Conservation (phyloP, 768 basidiomycete species). For the Tephrocybe sp. region DNA sequence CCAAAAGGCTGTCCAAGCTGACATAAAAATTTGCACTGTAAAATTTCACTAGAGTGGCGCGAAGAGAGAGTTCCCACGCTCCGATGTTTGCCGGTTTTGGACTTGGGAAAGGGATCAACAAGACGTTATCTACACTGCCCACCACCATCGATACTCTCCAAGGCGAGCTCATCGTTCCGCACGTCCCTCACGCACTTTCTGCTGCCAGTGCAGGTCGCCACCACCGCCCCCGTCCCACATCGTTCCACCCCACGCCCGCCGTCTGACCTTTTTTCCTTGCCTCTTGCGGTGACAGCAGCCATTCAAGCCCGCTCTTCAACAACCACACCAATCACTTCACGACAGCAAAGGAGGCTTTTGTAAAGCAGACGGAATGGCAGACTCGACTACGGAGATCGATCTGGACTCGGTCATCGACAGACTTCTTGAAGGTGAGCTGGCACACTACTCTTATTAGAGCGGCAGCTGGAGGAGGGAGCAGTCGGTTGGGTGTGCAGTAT, state of each 20-base stretch:
- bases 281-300: constrained; percentile 13
- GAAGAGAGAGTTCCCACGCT: constrained; percentile 37
- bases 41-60: constrained; percentile 18
- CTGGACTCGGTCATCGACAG: constrained; percentile 99
- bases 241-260: background rate
- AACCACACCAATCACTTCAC: constrained; percentile 9
- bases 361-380: constrained; percentile 56
- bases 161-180: constrained; percentile 13
- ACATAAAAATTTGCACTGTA: constrained; percentile 1
- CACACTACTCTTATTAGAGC: constrained; percentile 10
- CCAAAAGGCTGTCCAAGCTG: background rate
- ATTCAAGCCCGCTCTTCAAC: background rate
- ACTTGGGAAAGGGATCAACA: constrained; percentile 27
- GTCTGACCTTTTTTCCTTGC: constrained; percentile 15
- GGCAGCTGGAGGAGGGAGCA: background rate
- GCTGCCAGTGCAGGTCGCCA: constrained; percentile 15
- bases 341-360: constrained; percentile 9
- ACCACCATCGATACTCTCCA: constrained; percentile 43
- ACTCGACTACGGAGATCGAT: constrained; percentile 90
- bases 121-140: constrained; percentile 46
- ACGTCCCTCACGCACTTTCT: constrained; percentile 14
- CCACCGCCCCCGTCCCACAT: constrained; percentile 9
- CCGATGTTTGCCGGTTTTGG: constrained; percentile 43
- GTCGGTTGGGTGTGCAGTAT: background rate
- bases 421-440: constrained; percentile 87